phyloP scores from a whole-genome alignment of 164 flowering plant genomes.

The Stephania japonica region DNA sequence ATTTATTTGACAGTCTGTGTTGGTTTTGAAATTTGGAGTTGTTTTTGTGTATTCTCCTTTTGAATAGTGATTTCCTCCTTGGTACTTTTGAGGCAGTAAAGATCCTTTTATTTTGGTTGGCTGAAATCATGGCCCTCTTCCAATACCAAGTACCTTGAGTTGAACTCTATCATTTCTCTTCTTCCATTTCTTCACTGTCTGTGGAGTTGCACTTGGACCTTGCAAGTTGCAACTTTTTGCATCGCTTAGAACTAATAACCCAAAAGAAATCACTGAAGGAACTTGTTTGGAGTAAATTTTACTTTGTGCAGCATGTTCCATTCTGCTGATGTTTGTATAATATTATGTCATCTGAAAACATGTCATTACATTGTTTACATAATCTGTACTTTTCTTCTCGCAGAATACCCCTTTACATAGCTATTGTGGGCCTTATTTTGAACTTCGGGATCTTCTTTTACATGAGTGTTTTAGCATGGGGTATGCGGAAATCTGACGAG shows the following conservation, averaged over 20 bases:
- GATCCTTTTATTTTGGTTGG: neutral
- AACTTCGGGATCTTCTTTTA: conserved; percentile 46
- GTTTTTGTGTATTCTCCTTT: neutral
- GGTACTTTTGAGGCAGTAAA: neutral
- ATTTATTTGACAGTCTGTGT: neutral
- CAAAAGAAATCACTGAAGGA: neutral
- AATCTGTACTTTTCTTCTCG: conserved; percentile 11
- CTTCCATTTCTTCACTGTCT: neutral
- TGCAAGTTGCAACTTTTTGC: neutral
- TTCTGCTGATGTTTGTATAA: neutral
- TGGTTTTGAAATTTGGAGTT: neutral
- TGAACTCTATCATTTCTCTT: neutral
- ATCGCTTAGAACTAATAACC: neutral
- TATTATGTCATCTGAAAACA: neutral
- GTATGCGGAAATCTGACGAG: conserved; percentile 51
- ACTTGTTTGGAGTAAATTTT: neutral
- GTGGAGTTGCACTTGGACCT: neutral
- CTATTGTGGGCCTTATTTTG: conserved; percentile 49
- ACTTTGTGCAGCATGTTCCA: neutral
- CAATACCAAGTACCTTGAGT: neutral
- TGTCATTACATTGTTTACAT: neutral
- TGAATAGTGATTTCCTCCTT: neutral
- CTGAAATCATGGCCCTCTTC: neutral
- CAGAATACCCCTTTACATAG: conserved; percentile 77
- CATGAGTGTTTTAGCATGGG: conserved; percentile 49